Conservation (phyloP, 2,329 filamentous ascomycete species). For the Rutstroemia sydowiana region DNA sequence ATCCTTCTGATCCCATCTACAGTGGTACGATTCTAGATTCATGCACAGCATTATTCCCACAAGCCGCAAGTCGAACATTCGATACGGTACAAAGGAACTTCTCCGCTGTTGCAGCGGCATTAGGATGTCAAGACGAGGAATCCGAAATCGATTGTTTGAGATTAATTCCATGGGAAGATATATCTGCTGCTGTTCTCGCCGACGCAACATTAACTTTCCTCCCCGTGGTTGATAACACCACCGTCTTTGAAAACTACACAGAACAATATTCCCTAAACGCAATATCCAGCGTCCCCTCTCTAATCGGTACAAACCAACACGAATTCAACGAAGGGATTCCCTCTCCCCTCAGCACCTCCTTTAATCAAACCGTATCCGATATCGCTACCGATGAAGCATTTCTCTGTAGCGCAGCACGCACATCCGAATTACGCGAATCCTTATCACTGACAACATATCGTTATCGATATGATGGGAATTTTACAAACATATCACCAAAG, state of each 20-base stretch:
- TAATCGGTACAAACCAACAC: neutral
- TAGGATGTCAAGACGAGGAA: too few relatives aligned
- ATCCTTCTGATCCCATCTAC: constrained; percentile 47
- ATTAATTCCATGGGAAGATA: too few relatives aligned
- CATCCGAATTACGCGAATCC: neutral
- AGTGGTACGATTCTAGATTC: constrained; percentile 45
- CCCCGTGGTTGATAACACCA: neutral
- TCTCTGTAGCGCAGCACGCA: neutral
- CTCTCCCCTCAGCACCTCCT: neutral
- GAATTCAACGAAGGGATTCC: neutral
- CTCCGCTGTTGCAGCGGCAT: too few relatives aligned
- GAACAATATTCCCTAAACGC: neutral
- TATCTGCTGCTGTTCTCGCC: too few relatives aligned
- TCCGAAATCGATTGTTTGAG: too few relatives aligned
- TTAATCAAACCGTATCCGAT: neutral
- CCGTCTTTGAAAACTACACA: neutral
- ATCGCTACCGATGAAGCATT: neutral
- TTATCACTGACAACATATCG: neutral
- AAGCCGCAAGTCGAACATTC: too few relatives aligned
- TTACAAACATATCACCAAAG: neutral
- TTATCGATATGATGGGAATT: neutral
- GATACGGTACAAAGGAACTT: too few relatives aligned
- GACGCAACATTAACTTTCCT: neutral
- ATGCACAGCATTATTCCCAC: too few relatives aligned
- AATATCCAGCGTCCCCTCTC: neutral